Evolutionary conservation across 2,329 filamentous ascomycete species (phyloP).

Genomic region (Didymella keratinophila): DNA sequence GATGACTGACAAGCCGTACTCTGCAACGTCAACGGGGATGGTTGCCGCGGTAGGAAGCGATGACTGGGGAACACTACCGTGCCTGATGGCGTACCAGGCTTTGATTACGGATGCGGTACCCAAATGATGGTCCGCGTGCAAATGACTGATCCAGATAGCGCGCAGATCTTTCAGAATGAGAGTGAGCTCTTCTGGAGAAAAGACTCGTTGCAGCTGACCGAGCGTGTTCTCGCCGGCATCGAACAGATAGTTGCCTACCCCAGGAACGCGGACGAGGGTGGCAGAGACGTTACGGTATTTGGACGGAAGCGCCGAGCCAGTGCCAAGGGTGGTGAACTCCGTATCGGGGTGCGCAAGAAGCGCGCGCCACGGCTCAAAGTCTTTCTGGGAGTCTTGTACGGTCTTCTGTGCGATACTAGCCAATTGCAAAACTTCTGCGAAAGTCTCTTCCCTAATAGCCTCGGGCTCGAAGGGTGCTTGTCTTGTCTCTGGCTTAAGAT

Average conservation of each 20-base stretch:
- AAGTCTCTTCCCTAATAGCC: slow-evolving; percentile 54
- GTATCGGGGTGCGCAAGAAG: slow-evolving; percentile 76
- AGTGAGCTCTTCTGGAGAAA: slow-evolving; percentile 68
- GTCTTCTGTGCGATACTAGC: slow-evolving; percentile 56
- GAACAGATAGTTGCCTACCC: slow-evolving; percentile 85
- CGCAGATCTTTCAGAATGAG: slow-evolving; percentile 80
- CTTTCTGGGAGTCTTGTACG: slow-evolving; percentile 49
- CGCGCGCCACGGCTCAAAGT: slow-evolving; percentile 64
- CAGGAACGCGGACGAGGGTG: slow-evolving; percentile 84
- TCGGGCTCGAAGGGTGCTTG: slow-evolving; percentile 56
- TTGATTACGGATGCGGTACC: slow-evolving; percentile 82
- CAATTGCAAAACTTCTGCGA: slow-evolving; percentile 60
- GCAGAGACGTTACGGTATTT: slow-evolving; percentile 96
- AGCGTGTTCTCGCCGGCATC: slow-evolving; percentile 94
- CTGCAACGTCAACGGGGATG: slow-evolving; percentile 45
- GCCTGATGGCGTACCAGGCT: slow-evolving; percentile 74
- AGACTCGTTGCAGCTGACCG: slow-evolving; percentile 82
- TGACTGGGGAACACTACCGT: slow-evolving; percentile 48
- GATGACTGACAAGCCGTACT: slow-evolving; percentile 60
- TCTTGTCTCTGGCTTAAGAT: slow-evolving; percentile 34
- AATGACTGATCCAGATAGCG: slow-evolving; percentile 90
- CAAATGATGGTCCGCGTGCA: slow-evolving; percentile 96
- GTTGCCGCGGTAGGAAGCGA: slow-evolving; percentile 31
- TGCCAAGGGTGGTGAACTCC: slow-evolving; percentile 87
- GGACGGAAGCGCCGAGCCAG: slow-evolving; percentile 87